Conservation (phyloP, 148 eudicot species). For the Vaccinium corymbosum region DNA sequence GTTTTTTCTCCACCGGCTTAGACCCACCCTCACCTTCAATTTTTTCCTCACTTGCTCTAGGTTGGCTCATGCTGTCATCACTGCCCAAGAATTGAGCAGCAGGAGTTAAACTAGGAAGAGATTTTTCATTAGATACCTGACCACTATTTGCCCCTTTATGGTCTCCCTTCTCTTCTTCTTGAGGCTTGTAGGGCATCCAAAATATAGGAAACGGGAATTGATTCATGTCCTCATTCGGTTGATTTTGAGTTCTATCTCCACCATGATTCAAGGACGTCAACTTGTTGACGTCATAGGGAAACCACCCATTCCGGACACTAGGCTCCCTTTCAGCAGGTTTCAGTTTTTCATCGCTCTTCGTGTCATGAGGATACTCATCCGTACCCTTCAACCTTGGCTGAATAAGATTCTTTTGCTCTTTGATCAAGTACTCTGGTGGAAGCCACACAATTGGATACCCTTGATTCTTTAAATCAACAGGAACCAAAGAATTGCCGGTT, state of each 20-base stretch:
- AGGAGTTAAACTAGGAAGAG: not conserved
- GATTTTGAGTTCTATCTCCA: constrained; percentile 27
- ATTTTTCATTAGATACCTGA: constrained; percentile 4
- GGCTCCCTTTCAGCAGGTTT: constrained; percentile 24
- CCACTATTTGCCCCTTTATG: constrained; percentile 9
- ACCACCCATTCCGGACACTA: constrained; percentile 28
- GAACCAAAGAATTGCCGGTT: constrained; percentile 32
- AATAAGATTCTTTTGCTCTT: constrained; percentile 19
- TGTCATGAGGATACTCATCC: constrained; percentile 9
- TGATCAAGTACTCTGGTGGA: constrained; percentile 37
- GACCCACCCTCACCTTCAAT: constrained; percentile 11
- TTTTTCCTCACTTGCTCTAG: constrained; percentile 11
- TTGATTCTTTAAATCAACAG: constrained; percentile 22
- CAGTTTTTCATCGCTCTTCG: constrained; percentile 12
- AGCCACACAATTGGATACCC: constrained; percentile 48
- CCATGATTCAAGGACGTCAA: constrained; percentile 27
- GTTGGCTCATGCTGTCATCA: constrained; percentile 16
- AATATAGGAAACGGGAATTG: constrained; percentile 42
- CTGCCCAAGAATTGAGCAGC: constrained; percentile 2
- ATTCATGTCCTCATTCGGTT: constrained; percentile 21
- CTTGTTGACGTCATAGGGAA: constrained; percentile 35
- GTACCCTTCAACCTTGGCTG: constrained; percentile 13
- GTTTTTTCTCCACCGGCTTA: constrained; percentile 15
- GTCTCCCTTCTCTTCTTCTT: constrained; percentile 17
- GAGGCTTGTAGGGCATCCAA: constrained; percentile 52